Evolutionary conservation across 305 asterid species (phyloP).

Genomic region (Solanum hybrid): DNA sequence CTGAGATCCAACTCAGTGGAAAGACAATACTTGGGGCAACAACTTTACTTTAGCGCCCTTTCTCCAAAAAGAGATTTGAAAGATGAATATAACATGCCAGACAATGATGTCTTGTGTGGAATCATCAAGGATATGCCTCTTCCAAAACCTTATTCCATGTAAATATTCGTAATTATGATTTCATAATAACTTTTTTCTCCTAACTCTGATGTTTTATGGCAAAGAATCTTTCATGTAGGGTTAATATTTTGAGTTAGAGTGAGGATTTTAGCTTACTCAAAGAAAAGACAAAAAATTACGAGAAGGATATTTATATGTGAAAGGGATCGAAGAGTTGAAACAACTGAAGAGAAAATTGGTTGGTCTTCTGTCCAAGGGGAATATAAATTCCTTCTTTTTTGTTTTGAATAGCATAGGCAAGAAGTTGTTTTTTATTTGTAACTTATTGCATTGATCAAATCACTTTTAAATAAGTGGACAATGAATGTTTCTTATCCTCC

Average conservation of each 20-base stretch:
- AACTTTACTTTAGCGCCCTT: slow-evolving; percentile 55
- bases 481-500: not conserved
- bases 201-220: not conserved
- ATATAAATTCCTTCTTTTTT: not conserved
- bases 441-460: not conserved
- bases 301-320: not conserved
- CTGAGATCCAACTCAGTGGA: slow-evolving; percentile 62
- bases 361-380: not conserved
- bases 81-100: slow-evolving; percentile 59
- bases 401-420: not conserved
- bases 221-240: not conserved
- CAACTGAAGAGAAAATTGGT: not conserved
- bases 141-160: slow-evolving; percentile 33
- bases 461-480: not conserved
- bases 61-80: slow-evolving; percentile 48
- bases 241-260: not conserved
- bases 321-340: not conserved
- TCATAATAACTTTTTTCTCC: not conserved
- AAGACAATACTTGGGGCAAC: slow-evolving; percentile 67
- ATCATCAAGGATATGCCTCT: slow-evolving; percentile 36
- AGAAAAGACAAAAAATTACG: not conserved
- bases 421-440: not conserved
- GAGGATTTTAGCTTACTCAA: not conserved
- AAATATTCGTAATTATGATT: not conserved
- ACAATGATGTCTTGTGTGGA: slow-evolving; percentile 45